These are phyloP conservation scores for Vitis rupestris DNA, from an alignment of 164 flowering plant genomes.

Conservation along the genomic window DNA sequence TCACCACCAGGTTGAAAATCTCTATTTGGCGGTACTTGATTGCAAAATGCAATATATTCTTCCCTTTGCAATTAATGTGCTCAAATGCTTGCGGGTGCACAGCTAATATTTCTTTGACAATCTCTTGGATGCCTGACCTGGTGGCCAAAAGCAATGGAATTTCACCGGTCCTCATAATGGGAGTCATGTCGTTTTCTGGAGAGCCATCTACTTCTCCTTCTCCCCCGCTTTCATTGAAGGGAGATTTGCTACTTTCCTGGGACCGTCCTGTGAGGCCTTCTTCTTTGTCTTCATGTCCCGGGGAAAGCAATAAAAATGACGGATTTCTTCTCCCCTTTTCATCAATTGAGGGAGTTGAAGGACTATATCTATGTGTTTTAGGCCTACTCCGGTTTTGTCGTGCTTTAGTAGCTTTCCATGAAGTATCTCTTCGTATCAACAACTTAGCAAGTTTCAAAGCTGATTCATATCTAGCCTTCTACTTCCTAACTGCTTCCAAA, in stretches of 20 bases:
- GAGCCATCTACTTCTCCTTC: background rate
- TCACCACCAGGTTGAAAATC: background rate
- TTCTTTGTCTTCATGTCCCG: background rate
- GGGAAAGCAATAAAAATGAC: background rate
- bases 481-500: background rate
- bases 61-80: background rate
- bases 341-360: too few relatives aligned
- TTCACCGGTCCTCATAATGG: background rate
- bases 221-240: background rate
- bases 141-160: constrained; percentile 17
- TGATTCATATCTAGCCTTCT: background rate
- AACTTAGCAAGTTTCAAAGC: background rate
- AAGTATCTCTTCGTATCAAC: constrained; percentile 2
- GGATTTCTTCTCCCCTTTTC: too few relatives aligned
- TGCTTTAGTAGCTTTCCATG: background rate
- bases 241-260: background rate
- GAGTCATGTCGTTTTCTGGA: background rate
- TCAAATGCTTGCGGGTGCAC: constrained; percentile 16
- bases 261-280: background rate
- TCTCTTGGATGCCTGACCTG: constrained; percentile 7
- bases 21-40: constrained; percentile 8
- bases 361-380: background rate
- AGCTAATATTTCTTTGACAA: constrained; percentile 3
- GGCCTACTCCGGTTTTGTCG: background rate
- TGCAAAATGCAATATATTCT: constrained; percentile 15